Conservation (phyloP, 2,329 filamentous ascomycete genomes). For the Calonectria pseudoreteaudii region DNA sequence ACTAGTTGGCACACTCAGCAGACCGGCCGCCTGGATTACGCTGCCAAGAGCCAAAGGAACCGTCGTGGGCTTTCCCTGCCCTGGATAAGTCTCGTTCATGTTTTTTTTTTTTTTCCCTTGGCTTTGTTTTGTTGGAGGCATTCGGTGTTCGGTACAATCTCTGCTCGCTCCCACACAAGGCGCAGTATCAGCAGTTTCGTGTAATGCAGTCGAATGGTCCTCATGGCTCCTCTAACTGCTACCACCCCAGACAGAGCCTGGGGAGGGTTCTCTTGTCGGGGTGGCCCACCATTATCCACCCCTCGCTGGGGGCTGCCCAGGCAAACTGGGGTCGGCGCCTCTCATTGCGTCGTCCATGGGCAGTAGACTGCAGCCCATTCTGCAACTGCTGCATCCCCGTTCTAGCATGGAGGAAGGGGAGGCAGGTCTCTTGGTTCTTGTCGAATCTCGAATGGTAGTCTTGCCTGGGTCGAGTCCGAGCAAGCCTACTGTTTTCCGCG, state of each 20-base stretch:
- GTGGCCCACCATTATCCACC: constrained; percentile 21
- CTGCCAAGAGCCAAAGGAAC: constrained; percentile 14
- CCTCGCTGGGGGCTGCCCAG: constrained; percentile 37
- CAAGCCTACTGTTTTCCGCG: background rate
- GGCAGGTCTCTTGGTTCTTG: background rate
- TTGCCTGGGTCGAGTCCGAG: background rate
- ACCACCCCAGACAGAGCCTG: constrained; percentile 11
- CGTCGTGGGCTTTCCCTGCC: background rate
- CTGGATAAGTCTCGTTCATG: background rate
- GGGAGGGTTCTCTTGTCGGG: constrained; percentile 15
- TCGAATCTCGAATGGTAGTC: background rate
- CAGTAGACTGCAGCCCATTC: constrained; percentile 29
- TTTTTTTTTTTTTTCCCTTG: background rate
- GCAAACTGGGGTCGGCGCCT: constrained; percentile 42
- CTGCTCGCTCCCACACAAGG: background rate
- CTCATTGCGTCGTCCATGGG: constrained; percentile 36
- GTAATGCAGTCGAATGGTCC: background rate
- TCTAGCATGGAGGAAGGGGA: background rate
- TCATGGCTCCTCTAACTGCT: background rate
- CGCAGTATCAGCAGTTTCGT: background rate
- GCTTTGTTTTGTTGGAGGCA: background rate
- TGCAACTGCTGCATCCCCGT: constrained; percentile 35
- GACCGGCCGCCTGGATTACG: constrained; percentile 11
- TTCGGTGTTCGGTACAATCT: background rate
- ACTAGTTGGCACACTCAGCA: constrained; percentile 7